Percentiles rank a stretch among this genome's conserved stretches.
Evolutionary conservation across 306 rosid species (phyloP).

Genomic region (Malus sylvestris): DNA sequence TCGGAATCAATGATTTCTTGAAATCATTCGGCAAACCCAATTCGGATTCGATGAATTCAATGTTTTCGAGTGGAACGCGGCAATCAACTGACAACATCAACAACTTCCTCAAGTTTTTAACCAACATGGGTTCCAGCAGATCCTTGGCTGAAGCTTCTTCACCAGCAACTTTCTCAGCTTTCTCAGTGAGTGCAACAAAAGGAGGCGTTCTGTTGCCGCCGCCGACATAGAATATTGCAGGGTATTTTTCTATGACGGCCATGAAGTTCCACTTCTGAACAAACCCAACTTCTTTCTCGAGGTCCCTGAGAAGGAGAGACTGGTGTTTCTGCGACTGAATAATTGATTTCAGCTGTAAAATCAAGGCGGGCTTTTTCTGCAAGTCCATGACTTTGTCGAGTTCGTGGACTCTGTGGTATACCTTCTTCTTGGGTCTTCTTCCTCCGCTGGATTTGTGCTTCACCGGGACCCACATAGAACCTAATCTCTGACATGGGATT

Average conservation of each 20-base stretch:
- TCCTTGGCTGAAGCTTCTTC: slow-evolving; percentile 41
- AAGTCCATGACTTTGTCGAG: slow-evolving; percentile 77
- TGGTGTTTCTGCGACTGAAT: slow-evolving; percentile 47
- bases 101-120: slow-evolving; percentile 52
- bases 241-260: slow-evolving; percentile 59
- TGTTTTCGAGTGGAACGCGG: slow-evolving; percentile 45
- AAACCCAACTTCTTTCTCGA: slow-evolving; percentile 80
- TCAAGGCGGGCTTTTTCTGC: slow-evolving; percentile 62
- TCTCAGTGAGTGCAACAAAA: slow-evolving; percentile 42
- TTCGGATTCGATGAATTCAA: slow-evolving; percentile 47
- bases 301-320: slow-evolving; percentile 45
- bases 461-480: slow-evolving; percentile 14
- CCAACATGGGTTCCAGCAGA: slow-evolving; percentile 70
- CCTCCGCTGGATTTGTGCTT: slow-evolving; percentile 66
- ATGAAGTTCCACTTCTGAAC: slow-evolving; percentile 88
- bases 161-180: slow-evolving; percentile 43
- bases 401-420: slow-evolving; percentile 55
- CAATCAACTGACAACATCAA: slow-evolving; percentile 74
- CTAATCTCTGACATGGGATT: background rate
- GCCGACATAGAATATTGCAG: slow-evolving; percentile 55
- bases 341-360: slow-evolving; percentile 55
- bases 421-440: slow-evolving; percentile 65
- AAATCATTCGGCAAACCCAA: slow-evolving; percentile 58
- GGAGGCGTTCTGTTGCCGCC: slow-evolving; percentile 46
- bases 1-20: slow-evolving; percentile 38